Evolutionary conservation across 2,329 filamentous ascomycete genomes (phyloP), one percentile per base, ranked within the genome.

Genomic region (Aspergillus eucalypticola): DNA sequence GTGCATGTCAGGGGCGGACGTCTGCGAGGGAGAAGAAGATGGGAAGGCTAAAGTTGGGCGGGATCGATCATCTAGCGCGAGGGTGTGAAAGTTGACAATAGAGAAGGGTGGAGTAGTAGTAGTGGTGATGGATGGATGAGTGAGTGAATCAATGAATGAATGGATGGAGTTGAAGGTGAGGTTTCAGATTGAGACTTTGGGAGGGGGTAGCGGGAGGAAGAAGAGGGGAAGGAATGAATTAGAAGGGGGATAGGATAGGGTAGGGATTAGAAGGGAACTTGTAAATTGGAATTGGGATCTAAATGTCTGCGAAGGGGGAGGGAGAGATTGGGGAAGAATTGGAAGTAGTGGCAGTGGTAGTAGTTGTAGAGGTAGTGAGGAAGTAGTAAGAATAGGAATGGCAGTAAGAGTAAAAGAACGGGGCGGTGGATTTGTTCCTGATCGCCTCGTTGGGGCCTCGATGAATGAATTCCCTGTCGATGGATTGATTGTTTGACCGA

Each of bases 1-100:
- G 58, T 17, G 64, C 66, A 69, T 69, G 62, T 66, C 67, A 69
- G 62, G 64, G 60, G 61, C 42, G 38, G 49, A 54, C 60, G 54
- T 38, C 39, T 54, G 46, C 39, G 59, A 53, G 52, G 42, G 35
- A 61, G 51, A 39, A 44, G 41, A 44, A 41, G 32, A 11, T 35
- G 32, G 32, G 23, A 38, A 19, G 42, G 38, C 19, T 53, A 53
- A 46, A 23, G 38, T 19, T 46, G 48, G 29, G 48, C 44, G 23
- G 41, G 21, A n/a, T 58, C 35, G 32, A 53, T 58, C 57, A 54
- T 55, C 59, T 57, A 62, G 57, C 42, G 46, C 56, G 49, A 29
- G 13, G 21, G 32, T 29, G 44, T 49, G 5, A n/a, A 11, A 32
- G 15, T 15, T 25, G 46, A 49, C 11, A 23, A n/a, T 25, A 27